phyloP scores from a whole-genome alignment of 2,329 filamentous ascomycete species.

The Fusarium mundagurra region DNA sequence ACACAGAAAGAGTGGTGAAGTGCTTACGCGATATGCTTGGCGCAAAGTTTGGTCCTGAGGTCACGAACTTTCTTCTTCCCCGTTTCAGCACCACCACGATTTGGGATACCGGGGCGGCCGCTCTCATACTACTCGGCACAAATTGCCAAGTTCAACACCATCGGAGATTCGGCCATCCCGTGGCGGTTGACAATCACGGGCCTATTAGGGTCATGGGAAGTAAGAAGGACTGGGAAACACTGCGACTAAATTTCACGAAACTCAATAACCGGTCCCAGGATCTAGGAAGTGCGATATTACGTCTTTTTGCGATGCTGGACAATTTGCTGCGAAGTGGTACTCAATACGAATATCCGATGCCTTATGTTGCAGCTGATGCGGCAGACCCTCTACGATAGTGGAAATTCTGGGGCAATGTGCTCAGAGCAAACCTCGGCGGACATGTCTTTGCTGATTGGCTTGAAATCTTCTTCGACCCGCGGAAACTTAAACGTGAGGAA shows the following conservation, averaged over 20 bases:
- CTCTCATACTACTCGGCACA: not conserved
- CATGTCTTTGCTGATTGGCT: too few relatives aligned
- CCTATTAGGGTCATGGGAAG: too few relatives aligned
- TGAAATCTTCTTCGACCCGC: not conserved
- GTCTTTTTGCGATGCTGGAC: not conserved
- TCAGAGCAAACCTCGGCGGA: too few relatives aligned
- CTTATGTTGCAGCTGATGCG: not conserved
- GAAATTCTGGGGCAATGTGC: not conserved
- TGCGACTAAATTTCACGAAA: not conserved
- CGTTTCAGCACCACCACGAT: not conserved
- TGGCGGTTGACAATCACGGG: fast-evolving
- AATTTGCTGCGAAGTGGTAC: not conserved
- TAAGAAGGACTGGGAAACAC: not conserved
- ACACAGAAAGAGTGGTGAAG: not conserved
- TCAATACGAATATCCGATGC: not conserved
- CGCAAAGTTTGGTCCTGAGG: too few relatives aligned
- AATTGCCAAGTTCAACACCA: not conserved
- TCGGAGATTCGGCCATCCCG: not conserved
- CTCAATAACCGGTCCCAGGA: not conserved
- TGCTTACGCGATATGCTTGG: not conserved
- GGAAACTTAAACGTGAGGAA: too few relatives aligned
- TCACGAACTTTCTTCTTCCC: not conserved
- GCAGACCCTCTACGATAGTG: not conserved
- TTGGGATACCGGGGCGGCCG: not conserved
- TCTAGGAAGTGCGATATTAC: too few relatives aligned